phyloP scores from a whole-genome alignment of 148 eudicot species.

The Rhododendron simsii region DNA sequence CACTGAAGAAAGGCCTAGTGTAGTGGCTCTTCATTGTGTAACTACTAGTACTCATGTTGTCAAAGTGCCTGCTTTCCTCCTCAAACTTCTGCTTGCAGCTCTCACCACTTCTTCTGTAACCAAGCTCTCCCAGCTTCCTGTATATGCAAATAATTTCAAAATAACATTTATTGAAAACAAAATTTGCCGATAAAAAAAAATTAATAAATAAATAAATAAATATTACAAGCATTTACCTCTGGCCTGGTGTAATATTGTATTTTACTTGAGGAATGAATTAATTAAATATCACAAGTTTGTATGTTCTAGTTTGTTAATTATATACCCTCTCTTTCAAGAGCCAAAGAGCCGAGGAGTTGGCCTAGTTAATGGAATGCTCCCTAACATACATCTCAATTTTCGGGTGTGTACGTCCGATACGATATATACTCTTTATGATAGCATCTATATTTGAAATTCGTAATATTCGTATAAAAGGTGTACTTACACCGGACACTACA shows the following conservation, averaged over 20 bases:
- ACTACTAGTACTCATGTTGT: slow-evolving; percentile 22
- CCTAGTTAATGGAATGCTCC: neutral
- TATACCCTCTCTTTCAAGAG: neutral
- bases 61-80: slow-evolving; percentile 62
- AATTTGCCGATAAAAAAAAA: neutral
- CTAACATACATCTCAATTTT: neutral
- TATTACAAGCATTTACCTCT: neutral
- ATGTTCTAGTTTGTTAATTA: neutral
- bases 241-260: neutral
- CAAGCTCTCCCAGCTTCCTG: slow-evolving; percentile 82
- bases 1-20: slow-evolving; percentile 48
- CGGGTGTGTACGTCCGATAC: too few species aligned
- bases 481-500: too few species aligned
- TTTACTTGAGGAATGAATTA: neutral
- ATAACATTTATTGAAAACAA: too few species aligned
- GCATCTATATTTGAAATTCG: too few species aligned
- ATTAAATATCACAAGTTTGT: neutral
- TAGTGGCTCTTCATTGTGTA: slow-evolving; percentile 27
- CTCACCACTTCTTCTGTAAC: slow-evolving; percentile 68
- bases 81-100: slow-evolving; percentile 81
- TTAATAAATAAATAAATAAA: too few species aligned
- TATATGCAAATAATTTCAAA: neutral
- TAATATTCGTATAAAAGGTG: neutral
- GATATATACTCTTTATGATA: too few species aligned
- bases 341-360: neutral